Evolutionary conservation across 768 basidiomycete genomes (phyloP), one percentile per base, ranked within the genome.

Genomic region (Tricholoma saponaceum): DNA sequence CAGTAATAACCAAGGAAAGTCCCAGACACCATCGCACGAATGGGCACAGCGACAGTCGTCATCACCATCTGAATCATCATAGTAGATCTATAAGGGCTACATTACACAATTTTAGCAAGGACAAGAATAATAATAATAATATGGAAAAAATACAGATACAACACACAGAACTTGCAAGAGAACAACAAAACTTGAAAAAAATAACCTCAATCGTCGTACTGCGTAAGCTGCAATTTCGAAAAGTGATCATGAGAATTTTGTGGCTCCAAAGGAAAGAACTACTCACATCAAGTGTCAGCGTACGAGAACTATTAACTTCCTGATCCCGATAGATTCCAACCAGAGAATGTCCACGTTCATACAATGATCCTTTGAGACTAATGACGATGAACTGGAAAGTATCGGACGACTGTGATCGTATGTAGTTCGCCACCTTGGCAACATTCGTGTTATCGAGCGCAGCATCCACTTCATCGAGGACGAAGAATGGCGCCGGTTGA

Each of bases 361-460:
- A 96, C 60, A 98, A 72, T 0, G 94, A 92, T 43, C 89, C 90
- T 72, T 98, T 98, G 70, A 98, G 78, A 69, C 93, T 95, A 77
- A 99, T 99, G 56, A 98, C 95, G 57, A 99, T 85, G 70, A 98
- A 98, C 70, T 98, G 95, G 80, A 98, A 96, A 1, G 78, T 71
- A 46, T 87, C 83, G 0, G 92, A 92, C 2, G 94, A 86, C 61
- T 95, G 92, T 12, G 81, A 74, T 2, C 90, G 84, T 62, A 97
- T 95, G 67, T 98, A 99, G 61, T 90, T 89, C 12, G 96, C 96
- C 32, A 98, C 85, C 69, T 95, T 93, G 35, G 92, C 91, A 3
- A 98, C 96, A 62, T 99, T 98, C n/a, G 95, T 97, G 69, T 98
- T 96, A 74, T 98, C 96, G 39, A 98, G 79, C 0, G 97, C 96